Percentiles rank a stretch among this genome's conserved stretches.
These are phyloP conservation scores for Suhomyces kunorum DNA, from an alignment of 1,139 yeast genomes.

Conservation along the genomic window DNA sequence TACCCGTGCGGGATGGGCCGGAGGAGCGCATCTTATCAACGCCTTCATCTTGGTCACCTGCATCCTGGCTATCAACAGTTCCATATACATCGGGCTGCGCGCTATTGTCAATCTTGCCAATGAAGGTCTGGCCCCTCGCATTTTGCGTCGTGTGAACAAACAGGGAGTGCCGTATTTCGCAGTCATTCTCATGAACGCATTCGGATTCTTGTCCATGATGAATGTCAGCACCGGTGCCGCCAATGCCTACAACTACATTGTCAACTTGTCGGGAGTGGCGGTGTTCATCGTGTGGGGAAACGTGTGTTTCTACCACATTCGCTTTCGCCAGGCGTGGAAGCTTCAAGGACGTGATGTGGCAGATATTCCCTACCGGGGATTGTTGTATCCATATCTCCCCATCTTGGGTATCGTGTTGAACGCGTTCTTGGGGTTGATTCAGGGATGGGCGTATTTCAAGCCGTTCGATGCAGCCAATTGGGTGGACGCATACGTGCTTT, in stretches of 20 bases:
- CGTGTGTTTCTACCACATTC: constrained; percentile 44
- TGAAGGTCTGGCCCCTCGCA: constrained; percentile 51
- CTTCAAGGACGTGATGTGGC: constrained; percentile 46
- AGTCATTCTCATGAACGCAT: constrained; percentile 47
- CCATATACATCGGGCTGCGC: constrained; percentile 54
- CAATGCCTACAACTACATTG: constrained; percentile 53
- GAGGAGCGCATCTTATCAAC: constrained; percentile 52
- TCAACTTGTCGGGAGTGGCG: constrained; percentile 56
- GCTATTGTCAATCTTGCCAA: constrained; percentile 52
- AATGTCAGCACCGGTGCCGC: constrained; percentile 55
- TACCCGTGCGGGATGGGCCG: constrained; percentile 48
- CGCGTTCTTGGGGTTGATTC: constrained; percentile 57
- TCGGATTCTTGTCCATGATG: constrained; percentile 54
- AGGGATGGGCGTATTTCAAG: constrained; percentile 66
- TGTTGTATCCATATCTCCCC: constrained; percentile 55
- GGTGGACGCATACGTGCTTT: constrained; percentile 64
- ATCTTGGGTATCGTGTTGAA: constrained; percentile 53
- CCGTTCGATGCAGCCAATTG: constrained; percentile 63
- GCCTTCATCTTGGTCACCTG: constrained; percentile 55
- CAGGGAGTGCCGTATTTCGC: constrained; percentile 55
- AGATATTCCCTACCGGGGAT: constrained; percentile 56
- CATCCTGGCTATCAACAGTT: constrained; percentile 54
- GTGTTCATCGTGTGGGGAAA: constrained; percentile 57
- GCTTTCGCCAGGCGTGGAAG: constrained; percentile 54
- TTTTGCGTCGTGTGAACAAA: constrained; percentile 44